Base-by-base conservation (phyloP, 257 asterid species). In the Nicotiana undulata region DNA sequence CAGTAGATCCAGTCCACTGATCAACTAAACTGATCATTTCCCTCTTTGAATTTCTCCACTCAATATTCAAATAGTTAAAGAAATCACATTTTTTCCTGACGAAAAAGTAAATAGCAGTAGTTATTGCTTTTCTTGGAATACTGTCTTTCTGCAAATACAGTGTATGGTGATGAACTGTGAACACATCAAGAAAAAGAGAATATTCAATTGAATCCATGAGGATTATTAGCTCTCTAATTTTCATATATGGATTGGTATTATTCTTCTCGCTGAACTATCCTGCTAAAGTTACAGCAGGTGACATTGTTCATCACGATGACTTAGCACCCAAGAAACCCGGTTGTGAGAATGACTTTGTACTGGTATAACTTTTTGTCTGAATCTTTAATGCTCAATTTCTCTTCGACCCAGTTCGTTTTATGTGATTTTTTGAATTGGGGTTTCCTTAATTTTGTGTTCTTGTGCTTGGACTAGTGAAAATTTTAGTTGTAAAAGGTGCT, bases 271-370 rank as follows among this genome's bases (percentile, higher is more conserved):
- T 89, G 4, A 80, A 60, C 80, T 74, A 53, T 53, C 88, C 88
- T 29, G 84, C 80, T 58, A 49, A 49, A 83, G 96, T 90, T 55
- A 82, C 82, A 10, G 97, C 92, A 29, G 93, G 97, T 77, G 98
- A 94, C 84, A 94, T 93, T 81, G 96, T 94, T 84, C 97, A 94
- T 58, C 86, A 86, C 37, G 80, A 84, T 32, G 82, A 86, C 52
- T 76, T 68, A 15, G 84, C 87, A 26, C 98, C 98, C 28, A 90
- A 91, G 67, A 93, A 92, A 82, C 98, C 98, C 61, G 98, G 98
- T 26, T 94, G 98, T 65, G 95, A 89, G 82, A 94, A 94, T 80
- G 92, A 89, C 81, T 94, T 93, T 81, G 92, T 94, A 75, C 89
- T 93, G 96, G 98, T 94, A 90, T 7, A 76, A 63, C 16, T 13